Evolutionary conservation across 345 rosid species (phyloP).

Genomic region (Dovyalis caffra): DNA sequence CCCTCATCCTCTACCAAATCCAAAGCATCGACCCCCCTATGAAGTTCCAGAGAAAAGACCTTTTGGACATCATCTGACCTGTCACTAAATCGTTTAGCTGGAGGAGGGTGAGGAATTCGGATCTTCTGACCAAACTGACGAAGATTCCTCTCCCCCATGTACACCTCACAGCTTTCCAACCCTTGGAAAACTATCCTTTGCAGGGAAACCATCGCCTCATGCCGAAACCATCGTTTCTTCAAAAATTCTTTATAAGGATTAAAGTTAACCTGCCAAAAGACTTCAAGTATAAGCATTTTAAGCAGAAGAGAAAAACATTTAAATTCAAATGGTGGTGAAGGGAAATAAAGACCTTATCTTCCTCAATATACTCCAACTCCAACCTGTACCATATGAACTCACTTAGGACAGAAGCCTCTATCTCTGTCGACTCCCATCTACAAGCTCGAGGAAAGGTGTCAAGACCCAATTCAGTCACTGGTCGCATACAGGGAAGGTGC

Average conservation of each 20-base stretch:
- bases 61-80: not conserved
- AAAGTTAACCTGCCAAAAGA: too few relatives aligned
- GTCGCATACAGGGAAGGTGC: too few relatives aligned
- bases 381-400: not conserved
- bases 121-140: not conserved
- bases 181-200: not conserved
- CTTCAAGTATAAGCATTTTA: not conserved
- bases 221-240: not conserved
- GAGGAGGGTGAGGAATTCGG: not conserved
- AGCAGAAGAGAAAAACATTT: not conserved
- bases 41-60: not conserved
- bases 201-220: not conserved
- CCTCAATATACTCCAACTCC: constrained; percentile 3
- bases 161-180: constrained; percentile 3
- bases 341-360: not conserved
- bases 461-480: too few relatives aligned
- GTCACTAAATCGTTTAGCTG: too few relatives aligned
- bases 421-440: not conserved
- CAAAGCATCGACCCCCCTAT: not conserved
- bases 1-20: not conserved
- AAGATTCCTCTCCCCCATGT: constrained; percentile 10
- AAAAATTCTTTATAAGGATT: not conserved
- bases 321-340: not conserved
- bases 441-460: too few relatives aligned
- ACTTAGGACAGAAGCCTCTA: not conserved